Evolutionary conservation across 768 basidiomycete species (phyloP), one percentile per base, ranked within the genome.

Genomic region (Kwoniella dejecticola): DNA sequence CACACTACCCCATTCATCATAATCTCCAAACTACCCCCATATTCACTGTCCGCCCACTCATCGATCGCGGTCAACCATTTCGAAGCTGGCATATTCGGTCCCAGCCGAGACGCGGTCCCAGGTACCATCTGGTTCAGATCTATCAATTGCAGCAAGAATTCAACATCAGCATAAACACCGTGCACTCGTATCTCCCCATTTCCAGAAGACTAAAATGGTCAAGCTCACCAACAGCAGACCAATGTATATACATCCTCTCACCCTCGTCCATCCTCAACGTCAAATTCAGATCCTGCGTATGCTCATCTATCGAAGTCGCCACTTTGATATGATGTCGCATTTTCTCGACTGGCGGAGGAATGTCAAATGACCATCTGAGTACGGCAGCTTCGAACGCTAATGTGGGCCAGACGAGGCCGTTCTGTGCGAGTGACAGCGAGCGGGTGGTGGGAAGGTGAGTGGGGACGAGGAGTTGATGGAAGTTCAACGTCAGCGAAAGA

Each of bases 371-470:
- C 94, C 94, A 97, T 54, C 84, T 79, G 7, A 94, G 77, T 13
- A 97, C 90, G 62, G 94, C 88, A 0, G 91, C 94, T 49, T 94
- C 89, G 72, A 98, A 96, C 0, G 92, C 89, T 55, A 98, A 84
- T 3, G 89, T 91, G 86, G 69, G 41, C 57, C 55, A 55, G 30
- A 47, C 31, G 13, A 76, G 52, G 15, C 66, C 72, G 38, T 63
- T 64, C 72, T 76, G 54, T 36, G 33, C 33, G 33, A 36, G 33
- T 36, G 15, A n/a, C n/a, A 15, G 15, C 13, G 15, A 40, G 36
- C 27, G 11, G 21, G 19, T 13, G 13, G 41, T 15, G 6, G 19
- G 41, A 8, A 44, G 6, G n/a, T 15, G 41, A 44, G 24, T 23
- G 33, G 29, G 8, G 2, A 15, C 44, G 11, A 44, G 21, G 29